Evolutionary conservation across 2,329 filamentous ascomycete species (phyloP), one percentile per base, ranked within the genome.

Genomic region (Magnaporthiopsis incrustans): DNA sequence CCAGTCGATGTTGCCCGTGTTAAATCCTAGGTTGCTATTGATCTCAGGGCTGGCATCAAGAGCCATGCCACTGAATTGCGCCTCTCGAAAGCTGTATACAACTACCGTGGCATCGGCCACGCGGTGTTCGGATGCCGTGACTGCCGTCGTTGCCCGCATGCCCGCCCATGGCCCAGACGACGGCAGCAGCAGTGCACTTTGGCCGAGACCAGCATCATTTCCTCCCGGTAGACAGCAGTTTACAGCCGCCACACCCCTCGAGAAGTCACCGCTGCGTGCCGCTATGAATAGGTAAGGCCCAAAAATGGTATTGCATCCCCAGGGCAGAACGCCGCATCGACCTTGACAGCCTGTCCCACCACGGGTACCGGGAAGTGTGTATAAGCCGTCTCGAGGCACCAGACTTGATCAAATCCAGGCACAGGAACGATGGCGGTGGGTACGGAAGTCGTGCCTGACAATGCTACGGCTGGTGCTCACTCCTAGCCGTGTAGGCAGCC

Each of bases 371-470:
- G 32, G 11, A 33, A 10, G 30, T n/a, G n/a, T n/a, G n/a, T n/a
- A 61, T 15, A 60, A 38, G 62, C 63, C 59, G n/a, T n/a, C n/a
- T 72, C 35, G 64, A 65, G 15, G 72, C 70, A 14, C 69, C 72
- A 5, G 73, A 75, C 22, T 68, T 69, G 10, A 79, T 77, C 33
- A 81, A 68, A 53, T 81, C 73, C 25, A 88, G 73, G 66, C 84
- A 87, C 4, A 89, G 67, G 18, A 88, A 5, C 78, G 78, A 85
- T 85, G 60, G 82, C 81, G 0, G 85, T 84, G 4, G 88, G 77
- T 62, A 89, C 73, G 62, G 62, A 85, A 88, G 69, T 89, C 85
- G 60, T 86, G 84, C 60, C 83, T 78, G 3, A 82, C 79, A 4
- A 88, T 73, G 0, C 82, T 82, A 7, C 18, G 86, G 71, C 67